Evolutionary conservation across 148 eudicot genomes (phyloP).

Genomic region (Euryodendron excelsum): DNA sequence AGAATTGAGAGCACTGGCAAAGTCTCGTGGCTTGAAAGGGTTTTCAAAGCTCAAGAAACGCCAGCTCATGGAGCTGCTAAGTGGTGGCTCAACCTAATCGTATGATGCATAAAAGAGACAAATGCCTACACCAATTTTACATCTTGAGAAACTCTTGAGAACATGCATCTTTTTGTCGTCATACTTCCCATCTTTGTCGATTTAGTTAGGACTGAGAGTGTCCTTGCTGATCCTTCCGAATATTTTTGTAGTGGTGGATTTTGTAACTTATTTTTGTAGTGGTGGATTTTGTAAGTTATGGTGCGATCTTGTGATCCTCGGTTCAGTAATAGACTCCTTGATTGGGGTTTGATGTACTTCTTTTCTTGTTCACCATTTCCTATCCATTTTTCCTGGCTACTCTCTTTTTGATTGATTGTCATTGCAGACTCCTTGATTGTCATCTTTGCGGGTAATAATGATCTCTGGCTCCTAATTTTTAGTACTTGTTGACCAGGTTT

Average conservation of each 20-base stretch:
- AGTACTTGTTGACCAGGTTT: too few relatives aligned
- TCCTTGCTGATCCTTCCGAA: constrained; percentile 7
- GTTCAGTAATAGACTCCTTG: background rate
- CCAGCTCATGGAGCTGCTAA: constrained; percentile 70
- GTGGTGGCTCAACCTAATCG: constrained; percentile 32
- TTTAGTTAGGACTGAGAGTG: too few relatives aligned
- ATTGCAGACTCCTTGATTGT: too few relatives aligned
- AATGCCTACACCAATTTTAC: background rate
- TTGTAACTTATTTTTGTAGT: too few relatives aligned
- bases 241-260: background rate
- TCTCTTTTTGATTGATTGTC: too few relatives aligned
- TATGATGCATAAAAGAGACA: background rate
- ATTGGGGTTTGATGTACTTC: too few relatives aligned
- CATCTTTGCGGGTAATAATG: too few relatives aligned
- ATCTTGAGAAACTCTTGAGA: background rate
- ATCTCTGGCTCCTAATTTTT: too few relatives aligned
- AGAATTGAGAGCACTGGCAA: constrained; percentile 78
- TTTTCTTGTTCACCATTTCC: too few relatives aligned
- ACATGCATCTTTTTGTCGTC: background rate
- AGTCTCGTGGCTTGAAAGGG: constrained; percentile 78
- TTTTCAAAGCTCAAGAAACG: constrained; percentile 80
- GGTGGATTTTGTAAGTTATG: constrained; percentile 6
- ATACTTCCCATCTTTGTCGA: too few relatives aligned
- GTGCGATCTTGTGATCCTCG: background rate
- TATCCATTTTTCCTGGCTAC: too few relatives aligned